phyloP scores from a whole-genome alignment of 2,329 filamentous ascomycete genomes.

The Calonectria hawksworthii region DNA sequence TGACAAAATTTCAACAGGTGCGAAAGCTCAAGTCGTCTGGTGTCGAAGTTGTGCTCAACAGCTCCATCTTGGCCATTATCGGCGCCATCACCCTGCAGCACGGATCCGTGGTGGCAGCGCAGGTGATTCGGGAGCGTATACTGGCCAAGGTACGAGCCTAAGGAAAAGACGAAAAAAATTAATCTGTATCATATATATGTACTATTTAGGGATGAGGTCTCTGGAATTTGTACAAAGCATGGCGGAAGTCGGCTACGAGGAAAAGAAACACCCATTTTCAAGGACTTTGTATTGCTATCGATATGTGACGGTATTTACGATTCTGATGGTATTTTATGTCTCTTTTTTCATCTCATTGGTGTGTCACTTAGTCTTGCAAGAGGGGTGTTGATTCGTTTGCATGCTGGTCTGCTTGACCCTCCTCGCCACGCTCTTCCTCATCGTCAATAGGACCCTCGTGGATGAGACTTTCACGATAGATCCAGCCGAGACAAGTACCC shows the following conservation, averaged over 20 bases:
- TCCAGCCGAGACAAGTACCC: constrained; percentile 55
- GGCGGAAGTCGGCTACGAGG: constrained; percentile 34
- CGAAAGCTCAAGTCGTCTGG: constrained; percentile 81
- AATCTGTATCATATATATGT: constrained; percentile 50
- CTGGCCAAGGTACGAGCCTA: constrained; percentile 57
- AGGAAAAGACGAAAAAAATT: constrained; percentile 28
- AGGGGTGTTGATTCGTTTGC: constrained; percentile 53
- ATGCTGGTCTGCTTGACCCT: constrained; percentile 11
- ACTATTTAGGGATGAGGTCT: constrained; percentile 45
- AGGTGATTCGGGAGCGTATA: constrained; percentile 82
- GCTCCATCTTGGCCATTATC: constrained; percentile 86
- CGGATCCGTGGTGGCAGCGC: constrained; percentile 82
- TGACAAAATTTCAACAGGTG: constrained; percentile 56
- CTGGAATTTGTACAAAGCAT: constrained; percentile 45
- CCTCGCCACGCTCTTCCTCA: constrained; percentile 21
- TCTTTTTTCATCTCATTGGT: constrained; percentile 13
- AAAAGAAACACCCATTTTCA: constrained; percentile 34
- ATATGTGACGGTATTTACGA: constrained; percentile 34
- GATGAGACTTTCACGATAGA: constrained; percentile 55
- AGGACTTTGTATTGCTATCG: constrained; percentile 39
- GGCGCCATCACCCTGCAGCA: constrained; percentile 92
- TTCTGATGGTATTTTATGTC: constrained; percentile 22
- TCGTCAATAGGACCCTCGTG: constrained; percentile 40
- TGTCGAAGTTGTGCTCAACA: constrained; percentile 79
- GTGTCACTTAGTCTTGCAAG: constrained; percentile 39